Evolutionary conservation across 345 rosid species (phyloP).

Genomic region (Ceriops tagal): DNA sequence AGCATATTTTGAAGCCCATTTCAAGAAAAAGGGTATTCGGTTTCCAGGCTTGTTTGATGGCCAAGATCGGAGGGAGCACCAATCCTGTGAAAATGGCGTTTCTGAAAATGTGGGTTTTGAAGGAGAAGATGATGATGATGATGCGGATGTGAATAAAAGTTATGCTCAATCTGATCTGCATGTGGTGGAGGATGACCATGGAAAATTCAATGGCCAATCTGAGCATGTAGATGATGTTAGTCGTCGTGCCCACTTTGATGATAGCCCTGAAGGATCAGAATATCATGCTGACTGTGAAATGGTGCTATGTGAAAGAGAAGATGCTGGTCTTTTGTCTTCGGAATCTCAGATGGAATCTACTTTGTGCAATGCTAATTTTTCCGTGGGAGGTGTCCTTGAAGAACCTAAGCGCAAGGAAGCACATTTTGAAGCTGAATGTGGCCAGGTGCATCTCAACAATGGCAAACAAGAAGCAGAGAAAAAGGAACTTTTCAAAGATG

Average conservation of each 20-base stretch:
- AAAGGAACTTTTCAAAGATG: conserved; percentile 15
- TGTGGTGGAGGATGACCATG: conserved; percentile 24
- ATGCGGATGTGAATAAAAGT: conserved; percentile 24
- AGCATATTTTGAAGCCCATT: conserved; percentile 87
- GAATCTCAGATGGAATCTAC: conserved; percentile 33
- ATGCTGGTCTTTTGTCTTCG: conserved; percentile 17
- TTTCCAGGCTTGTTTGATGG: conserved; percentile 45
- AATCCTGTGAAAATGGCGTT: conserved; percentile 25
- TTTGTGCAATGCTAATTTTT: conserved; percentile 18
- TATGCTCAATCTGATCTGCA: conserved; percentile 25
- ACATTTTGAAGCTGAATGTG: conserved; percentile 21
- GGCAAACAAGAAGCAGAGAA: conserved; percentile 19
- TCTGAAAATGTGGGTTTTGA: conserved; percentile 20
- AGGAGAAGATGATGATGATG: conserved; percentile 25
- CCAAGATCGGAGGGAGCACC: conserved; percentile 33
- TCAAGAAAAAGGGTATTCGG: conserved; percentile 64
- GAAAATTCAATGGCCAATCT: conserved; percentile 24
- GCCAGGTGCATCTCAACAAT: conserved; percentile 11
- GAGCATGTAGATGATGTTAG: conserved; percentile 20
- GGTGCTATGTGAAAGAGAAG: conserved; percentile 32
- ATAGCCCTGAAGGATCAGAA: conserved; percentile 45
- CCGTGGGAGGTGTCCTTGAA: conserved; percentile 18
- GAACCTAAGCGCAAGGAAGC: conserved; percentile 21
- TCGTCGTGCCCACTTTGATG: conserved; percentile 39
- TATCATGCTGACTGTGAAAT: conserved; percentile 23